Evolutionary conservation across 2,329 filamentous ascomycete genomes (phyloP), one percentile per base, ranked within the genome.

Genomic region (Fusarium redolens): DNA sequence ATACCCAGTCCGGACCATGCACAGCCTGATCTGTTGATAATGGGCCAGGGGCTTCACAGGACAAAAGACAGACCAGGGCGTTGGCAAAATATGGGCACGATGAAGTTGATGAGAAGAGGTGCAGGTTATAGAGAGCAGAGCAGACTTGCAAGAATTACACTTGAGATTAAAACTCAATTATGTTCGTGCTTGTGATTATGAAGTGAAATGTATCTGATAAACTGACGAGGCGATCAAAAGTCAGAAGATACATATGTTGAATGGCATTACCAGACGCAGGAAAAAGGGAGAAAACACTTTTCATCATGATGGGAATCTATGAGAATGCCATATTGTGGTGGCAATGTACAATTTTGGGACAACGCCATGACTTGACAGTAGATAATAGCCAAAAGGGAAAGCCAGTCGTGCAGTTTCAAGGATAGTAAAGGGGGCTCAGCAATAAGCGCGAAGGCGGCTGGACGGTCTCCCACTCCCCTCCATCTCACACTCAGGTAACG

Each of bases 1-100:
- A 77, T 77, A 76, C 71, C 75, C 75, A 63, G 62, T 65, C 65
- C 63, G 65, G 59, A 68, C 56, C 65, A 68, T 57, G 66, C 45
- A 68, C 65, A 68, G 54, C 43, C 56, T 65, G 56, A 66, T 61
- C 60, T 77, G 67, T 67, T 58, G 59, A 55, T 51, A 60, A 30
- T 55, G 66, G 56, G 57, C 61, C 61, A 52, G 58, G 31, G 50
- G 55, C 45, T 33, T 43, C 18, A n/a, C 13, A 41, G 56, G 35
- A 56, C 52, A 63, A 31, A 43, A 52, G 47, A 50, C 33, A 67
- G 55, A 51, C 25, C 20, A 55, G 38, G 40, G 64, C 43, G 54
- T 38, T 54, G 44, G 54, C 28, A 62, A 60, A 65, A 71, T 48
- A 38, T 44, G 59, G 69, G 38, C 30, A 69, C 55, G 52, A 59